These are phyloP conservation scores for Sodiomyces alkalinus DNA, from an alignment of 2,329 filamentous ascomycete genomes.

Conservation along the genomic window DNA sequence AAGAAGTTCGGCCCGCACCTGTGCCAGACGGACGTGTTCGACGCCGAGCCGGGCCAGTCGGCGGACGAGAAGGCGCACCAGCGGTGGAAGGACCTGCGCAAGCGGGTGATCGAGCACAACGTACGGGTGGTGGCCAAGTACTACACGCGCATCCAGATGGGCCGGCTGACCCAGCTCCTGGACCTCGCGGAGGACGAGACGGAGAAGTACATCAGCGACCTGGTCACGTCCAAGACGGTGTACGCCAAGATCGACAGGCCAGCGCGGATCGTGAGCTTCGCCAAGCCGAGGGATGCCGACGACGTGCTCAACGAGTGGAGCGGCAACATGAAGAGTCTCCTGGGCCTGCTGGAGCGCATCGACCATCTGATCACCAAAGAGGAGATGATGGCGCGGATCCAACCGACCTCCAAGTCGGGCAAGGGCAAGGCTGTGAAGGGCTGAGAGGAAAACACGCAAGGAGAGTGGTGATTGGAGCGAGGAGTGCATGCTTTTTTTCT, in stretches of 20 bases:
- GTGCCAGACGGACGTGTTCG: slow-evolving; percentile 81
- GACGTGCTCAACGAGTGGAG: slow-evolving; percentile 98
- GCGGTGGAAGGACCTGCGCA: slow-evolving; percentile 88
- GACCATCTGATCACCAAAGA: slow-evolving; percentile 99
- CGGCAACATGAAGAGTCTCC: slow-evolving; percentile 87
- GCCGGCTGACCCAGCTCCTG: slow-evolving; percentile 75
- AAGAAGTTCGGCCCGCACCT: slow-evolving; percentile 81
- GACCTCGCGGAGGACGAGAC: slow-evolving; percentile 92
- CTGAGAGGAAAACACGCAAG: no score
- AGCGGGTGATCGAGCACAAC: slow-evolving; percentile 98
- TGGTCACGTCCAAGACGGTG: slow-evolving; percentile 95
- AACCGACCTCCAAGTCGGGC: slow-evolving; percentile 34
- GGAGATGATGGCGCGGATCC: slow-evolving; percentile 99
- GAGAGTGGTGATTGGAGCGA: not conserved
- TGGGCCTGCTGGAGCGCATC: slow-evolving; percentile 76
- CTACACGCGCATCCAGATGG: slow-evolving; percentile 93
- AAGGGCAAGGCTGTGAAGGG: slow-evolving; percentile 23
- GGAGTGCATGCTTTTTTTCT: not conserved
- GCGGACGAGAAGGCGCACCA: slow-evolving; percentile 67
- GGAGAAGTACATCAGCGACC: slow-evolving; percentile 95
- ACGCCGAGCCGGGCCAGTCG: slow-evolving; percentile 45
- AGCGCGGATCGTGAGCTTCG: slow-evolving; percentile 82
- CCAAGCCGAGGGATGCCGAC: slow-evolving; percentile 86
- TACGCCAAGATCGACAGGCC: slow-evolving; percentile 96
- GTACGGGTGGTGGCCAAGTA: slow-evolving; percentile 96